Evolutionary conservation across 2,329 filamentous ascomycete species (phyloP).

Genomic region (Cercospora sojina): DNA sequence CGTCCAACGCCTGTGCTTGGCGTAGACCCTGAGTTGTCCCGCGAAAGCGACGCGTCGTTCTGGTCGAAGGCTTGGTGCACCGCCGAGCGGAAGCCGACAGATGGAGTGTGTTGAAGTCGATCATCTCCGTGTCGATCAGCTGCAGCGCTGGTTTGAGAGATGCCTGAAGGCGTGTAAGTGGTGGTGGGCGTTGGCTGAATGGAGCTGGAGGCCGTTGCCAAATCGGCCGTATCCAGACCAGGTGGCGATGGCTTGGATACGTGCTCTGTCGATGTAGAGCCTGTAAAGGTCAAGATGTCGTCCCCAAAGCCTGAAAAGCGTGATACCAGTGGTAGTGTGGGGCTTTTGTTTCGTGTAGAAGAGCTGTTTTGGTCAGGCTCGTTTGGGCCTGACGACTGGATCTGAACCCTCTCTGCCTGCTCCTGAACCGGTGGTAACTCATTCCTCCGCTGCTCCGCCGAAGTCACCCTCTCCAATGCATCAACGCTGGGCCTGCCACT

Average conservation of each 20-base stretch:
- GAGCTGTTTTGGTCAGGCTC: background rate
- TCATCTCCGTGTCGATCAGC: conserved; percentile 22
- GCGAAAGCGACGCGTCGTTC: conserved; percentile 54
- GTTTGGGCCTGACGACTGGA: background rate
- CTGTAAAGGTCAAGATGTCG: conserved; percentile 32
- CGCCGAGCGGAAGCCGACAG: conserved; percentile 50
- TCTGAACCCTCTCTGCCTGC: conserved; percentile 21
- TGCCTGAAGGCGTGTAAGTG: conserved; percentile 12
- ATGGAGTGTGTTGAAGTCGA: conserved; percentile 51
- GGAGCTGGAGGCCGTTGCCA: conserved; percentile 20
- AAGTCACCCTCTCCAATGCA: conserved; percentile 37
- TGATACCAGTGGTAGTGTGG: conserved; percentile 45
- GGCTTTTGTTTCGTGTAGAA: conserved; percentile 21
- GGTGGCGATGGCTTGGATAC: background rate
- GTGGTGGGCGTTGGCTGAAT: conserved; percentile 25
- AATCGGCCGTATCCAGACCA: conserved; percentile 11
- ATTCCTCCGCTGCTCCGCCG: conserved; percentile 30
- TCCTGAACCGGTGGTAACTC: conserved; percentile 28
- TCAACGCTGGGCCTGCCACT: conserved; percentile 59
- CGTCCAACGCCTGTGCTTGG: conserved; percentile 35
- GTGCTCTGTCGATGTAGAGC: conserved; percentile 9
- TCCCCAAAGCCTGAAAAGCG: conserved; percentile 46
- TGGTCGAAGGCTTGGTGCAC: conserved; percentile 67
- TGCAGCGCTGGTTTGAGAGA: conserved; percentile 21
- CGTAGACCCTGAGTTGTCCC: conserved; percentile 40